A percentile compares a stretch with the other conserved stretches of the same genome.
Conservation (phyloP, 352 stramenopile genomes). For the Phytopythium montanum region DNA sequence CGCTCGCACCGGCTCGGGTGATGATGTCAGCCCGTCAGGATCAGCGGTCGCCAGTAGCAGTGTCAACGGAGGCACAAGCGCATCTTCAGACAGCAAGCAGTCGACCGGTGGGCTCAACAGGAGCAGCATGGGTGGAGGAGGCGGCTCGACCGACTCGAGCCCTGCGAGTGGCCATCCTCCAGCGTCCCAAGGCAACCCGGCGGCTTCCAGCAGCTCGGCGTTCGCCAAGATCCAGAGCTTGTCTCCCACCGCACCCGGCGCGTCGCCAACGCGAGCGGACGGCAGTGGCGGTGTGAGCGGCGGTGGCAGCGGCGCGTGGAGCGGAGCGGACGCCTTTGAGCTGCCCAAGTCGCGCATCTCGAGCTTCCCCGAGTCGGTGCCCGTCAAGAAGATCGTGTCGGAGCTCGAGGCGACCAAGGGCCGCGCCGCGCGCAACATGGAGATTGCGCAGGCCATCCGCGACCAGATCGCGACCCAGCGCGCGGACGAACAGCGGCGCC, state of each 20-base stretch:
- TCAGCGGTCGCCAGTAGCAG: neutral
- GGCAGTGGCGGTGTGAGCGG: neutral
- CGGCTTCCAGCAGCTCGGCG: neutral
- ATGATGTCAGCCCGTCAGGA: neutral
- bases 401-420: constrained; percentile 63
- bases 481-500: constrained; percentile 31
- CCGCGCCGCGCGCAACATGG: constrained; percentile 52
- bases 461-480: constrained; percentile 44
- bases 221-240: constrained; percentile 42
- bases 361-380: constrained; percentile 58
- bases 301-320: constrained; percentile 7
- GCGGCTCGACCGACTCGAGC: constrained; percentile 1
- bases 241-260: constrained; percentile 20
- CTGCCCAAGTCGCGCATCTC: constrained; percentile 48
- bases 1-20: constrained; percentile 10
- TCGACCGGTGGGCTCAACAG: neutral
- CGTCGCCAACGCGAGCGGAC: constrained; percentile 4
- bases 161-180: constrained; percentile 7
- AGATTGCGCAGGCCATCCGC: constrained; percentile 63
- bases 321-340: constrained; percentile 22
- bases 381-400: constrained; percentile 58
- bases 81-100: neutral
- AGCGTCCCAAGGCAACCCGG: neutral
- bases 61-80: neutral
- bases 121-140: constrained; percentile 1